phyloP scores from a whole-genome alignment of 306 rosid species.

The Geum urbanum region DNA sequence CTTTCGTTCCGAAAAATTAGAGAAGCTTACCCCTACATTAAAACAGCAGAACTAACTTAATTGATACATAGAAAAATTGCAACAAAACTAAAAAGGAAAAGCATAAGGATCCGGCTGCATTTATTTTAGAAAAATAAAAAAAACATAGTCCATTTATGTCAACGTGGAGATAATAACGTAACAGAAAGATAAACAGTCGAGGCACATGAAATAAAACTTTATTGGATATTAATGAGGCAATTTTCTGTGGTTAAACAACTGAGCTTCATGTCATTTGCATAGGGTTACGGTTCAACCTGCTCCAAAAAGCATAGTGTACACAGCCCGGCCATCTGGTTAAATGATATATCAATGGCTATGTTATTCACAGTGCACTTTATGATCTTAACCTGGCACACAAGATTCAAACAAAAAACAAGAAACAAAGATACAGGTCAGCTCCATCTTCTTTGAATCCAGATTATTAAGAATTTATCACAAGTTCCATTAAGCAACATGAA shows the following conservation, averaged over 20 bases:
- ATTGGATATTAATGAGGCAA: background rate
- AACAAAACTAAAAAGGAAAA: background rate
- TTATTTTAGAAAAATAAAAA: background rate
- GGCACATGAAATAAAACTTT: background rate
- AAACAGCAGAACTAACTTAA: background rate
- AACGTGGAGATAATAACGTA: background rate
- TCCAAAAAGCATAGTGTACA: constrained; percentile 55
- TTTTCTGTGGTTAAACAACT: background rate
- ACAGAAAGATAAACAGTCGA: background rate
- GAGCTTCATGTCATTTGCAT: background rate
- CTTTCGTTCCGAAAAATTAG: background rate
- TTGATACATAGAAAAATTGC: background rate
- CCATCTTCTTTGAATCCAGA: constrained; percentile 7
- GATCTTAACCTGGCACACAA: constrained; percentile 53
- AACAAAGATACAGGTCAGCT: constrained; percentile 3
- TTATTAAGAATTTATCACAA: constrained; percentile 4
- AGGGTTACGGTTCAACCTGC: constrained; percentile 41
- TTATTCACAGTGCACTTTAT: constrained; percentile 56
- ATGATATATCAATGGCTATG: constrained; percentile 60
- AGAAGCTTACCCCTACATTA: background rate
- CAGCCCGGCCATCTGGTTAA: constrained; percentile 66
- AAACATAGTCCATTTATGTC: background rate
- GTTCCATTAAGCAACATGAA: background rate
- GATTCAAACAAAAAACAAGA: constrained; percentile 18
- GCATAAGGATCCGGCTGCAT: background rate